Evolutionary conservation across 1,284 basidiomycete species (phyloP), one percentile per base, ranked within the genome.

Genomic region (Ganoderma meredithae): DNA sequence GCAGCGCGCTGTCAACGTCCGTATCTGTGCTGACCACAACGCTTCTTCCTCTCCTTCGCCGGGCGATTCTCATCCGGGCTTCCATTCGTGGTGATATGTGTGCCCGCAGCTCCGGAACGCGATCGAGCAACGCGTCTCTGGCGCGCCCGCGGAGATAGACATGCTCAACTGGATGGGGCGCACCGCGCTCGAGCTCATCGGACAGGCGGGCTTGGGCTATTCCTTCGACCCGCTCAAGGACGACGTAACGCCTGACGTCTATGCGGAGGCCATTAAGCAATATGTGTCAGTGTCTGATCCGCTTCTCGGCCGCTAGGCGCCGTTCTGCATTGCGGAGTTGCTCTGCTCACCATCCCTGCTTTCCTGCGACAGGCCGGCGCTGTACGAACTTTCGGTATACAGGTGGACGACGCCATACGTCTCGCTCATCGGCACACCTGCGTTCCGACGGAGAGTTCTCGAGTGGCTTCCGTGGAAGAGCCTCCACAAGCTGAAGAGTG

Each of bases 121-220:
- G 43, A 71, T 78, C 33, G 67, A 63, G 31, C 59, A 56, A 58
- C 73, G 68, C 33, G 72, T 73, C 53, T 47, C 56, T 4, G 36
- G 40, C 33, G 75, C 73, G 39, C 67, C 72, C 12, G 67, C 73
- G 60, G 77, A 77, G 60, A 71, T 82, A 61, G 77, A 81, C 63
- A 71, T 82, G 62, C 70, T 79, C 9, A 70, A 75, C 52, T 81
- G 80, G 77, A 78, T 78, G 75, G 77, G 75, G 12, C 77, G 79
- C 55, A 74, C 77, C 9, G 78, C 81, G 31, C 74, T 82, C 19
- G 81, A 82, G 73, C 74, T 79, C 22, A 76, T 82, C 65, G 80
- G 79, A 1, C 79, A 80, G 68, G 79, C 77, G 2, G 79, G 79
- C 0, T 73, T 82, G 12, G 81, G 80, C 13, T 77, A 81, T 69